Conservation (phyloP, 2,329 filamentous ascomycete genomes). For the Paraphoma sp. region DNA sequence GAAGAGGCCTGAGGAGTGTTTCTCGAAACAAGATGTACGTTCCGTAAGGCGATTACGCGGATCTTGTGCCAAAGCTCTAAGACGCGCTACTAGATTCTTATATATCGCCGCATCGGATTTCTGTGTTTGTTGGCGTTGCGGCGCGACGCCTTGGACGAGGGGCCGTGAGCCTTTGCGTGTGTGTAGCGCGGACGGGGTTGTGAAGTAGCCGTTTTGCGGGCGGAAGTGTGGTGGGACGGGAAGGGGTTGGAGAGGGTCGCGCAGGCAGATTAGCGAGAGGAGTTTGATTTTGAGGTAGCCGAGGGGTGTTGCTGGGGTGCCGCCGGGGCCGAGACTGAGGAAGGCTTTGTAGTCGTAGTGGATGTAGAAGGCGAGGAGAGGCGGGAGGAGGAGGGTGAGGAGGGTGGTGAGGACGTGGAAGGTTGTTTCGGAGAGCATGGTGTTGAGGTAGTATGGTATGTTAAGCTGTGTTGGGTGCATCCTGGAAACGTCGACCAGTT, state of each 20-base stretch:
- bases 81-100: constrained; percentile 16
- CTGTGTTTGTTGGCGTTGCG: constrained; percentile 80
- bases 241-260: constrained; percentile 71
- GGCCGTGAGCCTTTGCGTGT: constrained; percentile 70
- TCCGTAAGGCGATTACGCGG: constrained; percentile 46
- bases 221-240: constrained; percentile 58
- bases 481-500: neutral
- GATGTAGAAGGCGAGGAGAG: constrained; percentile 50
- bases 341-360: constrained; percentile 79
- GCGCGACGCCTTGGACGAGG: constrained; percentile 75
- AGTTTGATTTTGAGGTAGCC: constrained; percentile 78
- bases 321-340: constrained; percentile 78
- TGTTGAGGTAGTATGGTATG: constrained; percentile 1
- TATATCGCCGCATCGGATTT: constrained; percentile 61
- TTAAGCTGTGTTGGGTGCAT: neutral
- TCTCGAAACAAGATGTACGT: constrained; percentile 79
- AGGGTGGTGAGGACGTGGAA: constrained; percentile 23
- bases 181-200: constrained; percentile 55
- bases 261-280: constrained; percentile 73
- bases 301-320: constrained; percentile 74
- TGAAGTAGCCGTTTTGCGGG: constrained; percentile 66
- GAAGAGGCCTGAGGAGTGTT: constrained; percentile 80
- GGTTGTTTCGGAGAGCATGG: constrained; percentile 7
- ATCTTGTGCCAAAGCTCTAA: constrained; percentile 29
- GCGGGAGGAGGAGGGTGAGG: constrained; percentile 32